phyloP scores from a whole-genome alignment of 2,329 filamentous ascomycete genomes.

The Apiospora saccharicola region DNA sequence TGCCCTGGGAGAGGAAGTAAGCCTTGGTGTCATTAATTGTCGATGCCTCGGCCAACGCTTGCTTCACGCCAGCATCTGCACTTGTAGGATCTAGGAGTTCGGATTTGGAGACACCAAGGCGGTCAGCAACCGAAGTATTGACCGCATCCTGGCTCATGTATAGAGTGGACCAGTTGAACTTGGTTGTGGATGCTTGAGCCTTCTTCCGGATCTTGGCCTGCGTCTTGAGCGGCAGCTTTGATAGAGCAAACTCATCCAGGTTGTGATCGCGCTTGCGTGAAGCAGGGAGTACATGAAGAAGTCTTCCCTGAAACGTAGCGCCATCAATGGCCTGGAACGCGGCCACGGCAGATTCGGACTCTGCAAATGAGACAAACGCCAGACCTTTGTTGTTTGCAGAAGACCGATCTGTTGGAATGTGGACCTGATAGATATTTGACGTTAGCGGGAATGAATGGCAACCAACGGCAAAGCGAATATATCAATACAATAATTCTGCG shows the following conservation, averaged over 20 bases:
- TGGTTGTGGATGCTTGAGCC: conserved; percentile 76
- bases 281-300: conserved; percentile 89
- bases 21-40: conserved; percentile 95
- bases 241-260: conserved; percentile 87
- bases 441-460: conserved; percentile 49
- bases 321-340: conserved; percentile 85
- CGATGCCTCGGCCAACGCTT: conserved; percentile 95
- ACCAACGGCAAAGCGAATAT: conserved; percentile 34
- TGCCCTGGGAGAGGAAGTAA: conserved; percentile 87
- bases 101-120: conserved; percentile 88
- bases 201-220: conserved; percentile 90
- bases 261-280: conserved; percentile 81
- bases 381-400: conserved; percentile 83
- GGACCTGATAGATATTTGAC: conserved; percentile 62
- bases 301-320: conserved; percentile 87
- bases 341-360: conserved; percentile 75
- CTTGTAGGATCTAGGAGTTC: conserved; percentile 95
- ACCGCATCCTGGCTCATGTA: conserved; percentile 98
- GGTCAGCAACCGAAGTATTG: conserved; percentile 85
- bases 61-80: conserved; percentile 91
- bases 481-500: conserved; percentile 47
- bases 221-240: conserved; percentile 92
- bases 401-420: conserved; percentile 78
- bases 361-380: conserved; percentile 81
- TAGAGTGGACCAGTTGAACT: conserved; percentile 99